Base-by-base conservation (phyloP, 805 yeast species). In the Cyberlindnera galapagoensis region DNA sequence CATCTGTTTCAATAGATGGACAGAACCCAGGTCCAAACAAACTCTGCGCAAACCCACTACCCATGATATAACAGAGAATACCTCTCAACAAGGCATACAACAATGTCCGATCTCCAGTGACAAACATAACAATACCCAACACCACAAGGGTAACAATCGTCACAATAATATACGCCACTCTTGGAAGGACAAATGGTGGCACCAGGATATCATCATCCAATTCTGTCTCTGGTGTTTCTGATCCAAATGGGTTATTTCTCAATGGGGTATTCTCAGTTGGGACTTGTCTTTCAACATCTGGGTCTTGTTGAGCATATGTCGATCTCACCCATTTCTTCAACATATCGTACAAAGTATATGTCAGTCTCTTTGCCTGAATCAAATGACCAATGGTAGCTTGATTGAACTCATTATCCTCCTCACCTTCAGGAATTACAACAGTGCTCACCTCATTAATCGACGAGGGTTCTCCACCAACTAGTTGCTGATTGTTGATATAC, bases 1-100 rank as follows among this genome's bases (percentile, higher is more conserved):
- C n/a, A n/a, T n/a, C n/a, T n/a, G 18, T 11, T 24, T 35, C 15
- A 11, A 35, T 13, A 14, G 9, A 18, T 2, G 49, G 46, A 29
- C 53, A 50, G 14, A 48, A 47, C 3, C 14, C 37, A 4, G 28
- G 20, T 1, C 52, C 53, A 21, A 50, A 42, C 19, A 43, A 19
- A 2, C 7, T 16, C 4, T 26, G 11, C 5, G 41, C 14, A 3
- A 30, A 3, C 2, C 16, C 26, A 3, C 23, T 10, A 6, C 52
- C 52, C 9, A 47, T 18, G 5, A 46, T 17, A 24, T 48, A 45
- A 22, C 55, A 50, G 2, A 46, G 4, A 1, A 45, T 9, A 0
- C 47, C 52, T 23, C 34, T 43, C 10, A 46, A 4, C 1, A 47
- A 28, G 9, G 36, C 31, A 1, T 34, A n/a, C 30, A 50, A 36